Conservation (phyloP, 2,329 filamentous ascomycete genomes). For the Colletotrichum echinochloae region DNA sequence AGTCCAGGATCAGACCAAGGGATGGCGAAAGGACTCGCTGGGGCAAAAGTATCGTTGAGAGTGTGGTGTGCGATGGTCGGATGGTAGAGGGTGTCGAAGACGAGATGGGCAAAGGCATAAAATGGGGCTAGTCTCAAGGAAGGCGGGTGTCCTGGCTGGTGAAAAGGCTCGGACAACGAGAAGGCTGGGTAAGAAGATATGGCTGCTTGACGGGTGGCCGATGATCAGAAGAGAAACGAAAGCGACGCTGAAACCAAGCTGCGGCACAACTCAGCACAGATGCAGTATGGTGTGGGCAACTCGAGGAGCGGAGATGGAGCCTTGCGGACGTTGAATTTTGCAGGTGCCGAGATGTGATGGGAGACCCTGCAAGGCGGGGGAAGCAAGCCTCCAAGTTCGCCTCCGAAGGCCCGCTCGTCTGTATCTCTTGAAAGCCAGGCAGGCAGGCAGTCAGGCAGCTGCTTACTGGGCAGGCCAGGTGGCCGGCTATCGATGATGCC, state of each 20-base stretch:
- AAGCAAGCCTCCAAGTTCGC: conserved; percentile 23
- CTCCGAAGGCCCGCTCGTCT: conserved; percentile 2
- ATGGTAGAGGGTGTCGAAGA: conserved; percentile 19
- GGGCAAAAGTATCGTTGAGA: conserved; percentile 13
- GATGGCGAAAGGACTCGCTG: conserved; percentile 15
- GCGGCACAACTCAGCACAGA: conserved; percentile 41
- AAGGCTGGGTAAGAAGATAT: conserved; percentile 12
- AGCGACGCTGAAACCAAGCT: conserved; percentile 40
- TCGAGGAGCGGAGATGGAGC: conserved; percentile 22
- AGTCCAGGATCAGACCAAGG: conserved; percentile 32
- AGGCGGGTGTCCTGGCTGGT: conserved; percentile 22
- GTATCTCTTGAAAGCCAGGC: conserved; percentile 15
- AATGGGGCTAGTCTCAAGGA: conserved; percentile 32
- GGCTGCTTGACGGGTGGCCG: conserved; percentile 20
- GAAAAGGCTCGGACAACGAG: conserved; percentile 30
- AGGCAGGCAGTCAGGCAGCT: no score
- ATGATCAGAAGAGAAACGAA: conserved; percentile 37
- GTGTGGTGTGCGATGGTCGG: conserved; percentile 29
- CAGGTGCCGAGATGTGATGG: conserved; percentile 23
- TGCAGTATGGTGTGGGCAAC: conserved; percentile 36
- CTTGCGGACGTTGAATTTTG: conserved; percentile 24
- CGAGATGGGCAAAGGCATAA: conserved; percentile 33
- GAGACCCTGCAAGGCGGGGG: conserved; percentile 28
- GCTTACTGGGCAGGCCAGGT: no score
- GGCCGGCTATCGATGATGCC: background rate